Base-by-base conservation (phyloP, 2,329 filamentous ascomycete species). In the Colletotrichum sp. region DNA sequence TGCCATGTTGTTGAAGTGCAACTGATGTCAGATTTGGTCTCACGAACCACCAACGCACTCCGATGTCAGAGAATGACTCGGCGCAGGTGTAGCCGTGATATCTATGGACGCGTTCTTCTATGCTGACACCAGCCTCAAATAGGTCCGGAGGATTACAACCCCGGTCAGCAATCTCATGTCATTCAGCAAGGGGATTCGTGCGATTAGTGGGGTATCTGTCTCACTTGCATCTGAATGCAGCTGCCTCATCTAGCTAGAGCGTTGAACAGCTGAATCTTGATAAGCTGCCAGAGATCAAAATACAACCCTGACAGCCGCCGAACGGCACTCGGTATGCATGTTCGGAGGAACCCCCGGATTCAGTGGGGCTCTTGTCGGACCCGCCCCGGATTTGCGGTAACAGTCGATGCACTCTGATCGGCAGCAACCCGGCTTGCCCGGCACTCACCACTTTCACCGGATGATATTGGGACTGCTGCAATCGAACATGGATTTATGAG, bases 391-490 rank as follows among this genome's bases (percentile, higher is more conserved):
- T 22, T 48, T 2, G 2, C 9, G 43, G n/a, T 6, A 13, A 52
- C 6, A 3, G 43, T 8, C 6, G 6, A 52, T 5, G 10, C n/a
- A 52, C 43, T 22, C 2, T 8, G n/a, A 52, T 13, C 43, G 43
- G 43, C 43, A 22, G n/a, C 43, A 52, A 52, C n/a, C 43, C 6
- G n/a, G n/a, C 43, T 52, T 52, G 10, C n/a, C 43, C 12, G 43
- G n/a, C 43, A 22, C n/a, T 48, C 43, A 22, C 12, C n/a, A 10
- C 43, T 22, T 48, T 52, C 43, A 22, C 6, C 43, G 9, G 43
- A 22, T 25, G 43, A 2, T 13, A 52, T 2, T 5, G 3, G n/a
- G 6, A 22, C 0, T 22, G 6, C 43, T 13, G 1, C n/a, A 52
- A 5, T 25, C 0, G n/a, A 13, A 0, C 1, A 48, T 48, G n/a